Evolutionary conservation across 148 eudicot genomes (phyloP).

Genomic region (Rhododendron kiyosumense): DNA sequence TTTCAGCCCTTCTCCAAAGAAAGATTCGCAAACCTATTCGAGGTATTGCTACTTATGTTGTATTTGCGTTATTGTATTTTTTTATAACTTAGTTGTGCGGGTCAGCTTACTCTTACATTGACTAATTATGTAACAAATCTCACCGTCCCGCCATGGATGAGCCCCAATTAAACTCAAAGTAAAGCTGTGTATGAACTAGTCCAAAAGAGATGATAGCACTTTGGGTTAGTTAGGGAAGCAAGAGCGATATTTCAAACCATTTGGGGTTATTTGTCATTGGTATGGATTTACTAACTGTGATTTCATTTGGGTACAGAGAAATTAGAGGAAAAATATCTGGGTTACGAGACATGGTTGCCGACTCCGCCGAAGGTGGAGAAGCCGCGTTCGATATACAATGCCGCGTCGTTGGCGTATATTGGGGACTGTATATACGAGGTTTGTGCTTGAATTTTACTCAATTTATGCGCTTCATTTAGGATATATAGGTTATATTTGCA

Average conservation of each 20-base stretch:
- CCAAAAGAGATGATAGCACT: no score
- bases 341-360: slow-evolving; percentile 77
- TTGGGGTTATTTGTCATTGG: neutral
- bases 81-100: no score
- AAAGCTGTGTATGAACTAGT: no score
- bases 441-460: neutral
- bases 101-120: no score
- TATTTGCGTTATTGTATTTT: neutral
- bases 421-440: slow-evolving; percentile 92
- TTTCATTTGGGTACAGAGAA: slow-evolving; percentile 17
- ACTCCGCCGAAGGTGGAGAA: slow-evolving; percentile 69
- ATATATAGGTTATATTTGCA: neutral
- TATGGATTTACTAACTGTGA: neutral
- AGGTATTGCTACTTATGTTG: slow-evolving; percentile 27
- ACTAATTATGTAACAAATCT: no score
- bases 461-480: neutral
- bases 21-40: slow-evolving; percentile 16
- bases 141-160: no score
- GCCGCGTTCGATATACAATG: slow-evolving; percentile 77
- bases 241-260: neutral
- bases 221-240: neutral
- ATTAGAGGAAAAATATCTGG: slow-evolving; percentile 50
- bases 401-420: slow-evolving; percentile 75
- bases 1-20: slow-evolving; percentile 50
- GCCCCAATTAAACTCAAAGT: no score